These are phyloP conservation scores for Ophiostoma fasciatum DNA, from an alignment of 2,329 filamentous ascomycete species.

Conservation along the genomic window DNA sequence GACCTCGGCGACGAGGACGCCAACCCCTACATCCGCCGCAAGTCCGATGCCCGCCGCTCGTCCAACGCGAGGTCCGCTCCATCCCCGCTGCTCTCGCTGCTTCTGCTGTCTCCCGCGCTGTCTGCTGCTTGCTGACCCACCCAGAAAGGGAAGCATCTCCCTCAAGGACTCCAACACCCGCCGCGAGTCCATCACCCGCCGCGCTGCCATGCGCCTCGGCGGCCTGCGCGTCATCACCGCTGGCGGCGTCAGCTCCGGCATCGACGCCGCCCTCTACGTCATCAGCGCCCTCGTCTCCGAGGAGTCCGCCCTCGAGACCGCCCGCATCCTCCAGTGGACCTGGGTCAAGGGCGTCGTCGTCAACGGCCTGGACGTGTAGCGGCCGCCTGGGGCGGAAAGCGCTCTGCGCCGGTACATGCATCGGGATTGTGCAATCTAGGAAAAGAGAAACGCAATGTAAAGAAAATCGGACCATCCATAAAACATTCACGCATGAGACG, in stretches of 20 bases:
- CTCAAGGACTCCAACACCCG: slow-evolving; percentile 60
- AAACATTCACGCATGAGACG: background rate
- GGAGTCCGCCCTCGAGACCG: slow-evolving; percentile 60
- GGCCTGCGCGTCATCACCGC: slow-evolving; percentile 62
- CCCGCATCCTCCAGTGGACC: slow-evolving; percentile 61
- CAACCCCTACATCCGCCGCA: slow-evolving; percentile 69
- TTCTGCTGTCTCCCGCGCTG: no score
- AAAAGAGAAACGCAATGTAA: slow-evolving; percentile 1
- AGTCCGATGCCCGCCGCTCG: slow-evolving; percentile 49
- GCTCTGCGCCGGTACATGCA: no score
- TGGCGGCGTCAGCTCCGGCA: slow-evolving; percentile 62
- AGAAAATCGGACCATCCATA: background rate
- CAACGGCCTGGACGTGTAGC: slow-evolving; percentile 68
- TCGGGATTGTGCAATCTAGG: no score
- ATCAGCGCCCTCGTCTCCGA: slow-evolving; percentile 70
- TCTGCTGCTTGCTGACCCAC: no score
- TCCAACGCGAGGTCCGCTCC: slow-evolving; percentile 40
- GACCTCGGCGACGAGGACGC: slow-evolving; percentile 69
- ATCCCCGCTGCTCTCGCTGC: no score
- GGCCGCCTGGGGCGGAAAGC: background rate
- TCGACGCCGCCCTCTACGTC: slow-evolving; percentile 75
- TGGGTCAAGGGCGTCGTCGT: slow-evolving; percentile 80
- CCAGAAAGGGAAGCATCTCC: slow-evolving; percentile 69
- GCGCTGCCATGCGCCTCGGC: slow-evolving; percentile 58
- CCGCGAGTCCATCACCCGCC: slow-evolving; percentile 66